phyloP scores from a whole-genome alignment of 148 eudicot species.

The Linanthus parryae region DNA sequence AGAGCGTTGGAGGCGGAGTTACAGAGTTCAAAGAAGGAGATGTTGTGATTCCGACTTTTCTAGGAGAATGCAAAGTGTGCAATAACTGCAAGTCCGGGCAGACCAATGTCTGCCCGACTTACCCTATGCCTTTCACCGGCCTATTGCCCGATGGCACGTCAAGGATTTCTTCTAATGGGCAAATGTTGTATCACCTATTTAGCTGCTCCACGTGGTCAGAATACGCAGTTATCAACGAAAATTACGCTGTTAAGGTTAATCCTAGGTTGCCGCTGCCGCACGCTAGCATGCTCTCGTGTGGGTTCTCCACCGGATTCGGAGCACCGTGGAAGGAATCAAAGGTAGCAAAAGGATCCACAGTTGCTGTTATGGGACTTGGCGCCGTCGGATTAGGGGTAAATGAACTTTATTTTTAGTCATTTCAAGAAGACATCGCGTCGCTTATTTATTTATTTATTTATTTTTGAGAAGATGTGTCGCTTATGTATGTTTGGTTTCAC shows the following conservation, averaged over 20 bases:
- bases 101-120: conserved; percentile 6
- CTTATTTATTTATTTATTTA: background rate
- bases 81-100: conserved; percentile 2
- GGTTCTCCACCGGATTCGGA: conserved; percentile 10
- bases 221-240: background rate
- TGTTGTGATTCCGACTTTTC: background rate
- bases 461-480: too few relatives aligned
- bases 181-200: conserved; percentile 6
- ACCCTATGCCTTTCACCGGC: background rate
- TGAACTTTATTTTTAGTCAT: background rate
- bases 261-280: background rate
- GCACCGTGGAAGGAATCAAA: conserved; percentile 8
- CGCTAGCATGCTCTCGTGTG: conserved; percentile 10
- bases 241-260: conserved; percentile 3
- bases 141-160: conserved; percentile 8
- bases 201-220: conserved; percentile 17
- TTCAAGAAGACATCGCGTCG: background rate
- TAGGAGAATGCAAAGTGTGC: conserved; percentile 8
- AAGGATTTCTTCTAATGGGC: background rate
- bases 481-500: too few relatives aligned
- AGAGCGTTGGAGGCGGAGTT: conserved; percentile 8
- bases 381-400: conserved; percentile 9
- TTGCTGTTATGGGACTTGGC: conserved; percentile 8
- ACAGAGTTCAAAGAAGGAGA: conserved; percentile 7
- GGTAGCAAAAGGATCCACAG: conserved; percentile 4